These are phyloP conservation scores for Trichothecium sympodiale DNA, from an alignment of 2,329 filamentous ascomycete genomes.

Conservation along the genomic window DNA sequence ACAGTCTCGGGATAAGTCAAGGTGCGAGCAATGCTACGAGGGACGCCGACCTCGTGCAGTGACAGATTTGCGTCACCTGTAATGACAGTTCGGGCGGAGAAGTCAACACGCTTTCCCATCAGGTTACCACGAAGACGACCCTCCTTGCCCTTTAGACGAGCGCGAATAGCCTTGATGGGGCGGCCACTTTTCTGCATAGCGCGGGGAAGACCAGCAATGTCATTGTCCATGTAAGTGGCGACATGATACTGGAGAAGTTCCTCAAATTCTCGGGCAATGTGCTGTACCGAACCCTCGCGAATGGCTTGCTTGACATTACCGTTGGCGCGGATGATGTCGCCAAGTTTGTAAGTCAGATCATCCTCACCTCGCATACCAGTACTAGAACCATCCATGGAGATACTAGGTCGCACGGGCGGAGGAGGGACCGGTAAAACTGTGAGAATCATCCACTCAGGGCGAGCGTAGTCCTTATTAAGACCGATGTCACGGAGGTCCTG, in stretches of 20 bases:
- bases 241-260: conserved; percentile 92
- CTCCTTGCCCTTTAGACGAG: conserved; percentile 97
- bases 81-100: conserved; percentile 98
- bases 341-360: conserved; percentile 97
- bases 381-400: conserved; percentile 90
- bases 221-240: conserved; percentile 99
- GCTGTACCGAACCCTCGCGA: conserved; percentile 80
- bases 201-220: conserved; percentile 90
- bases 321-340: conserved; percentile 96
- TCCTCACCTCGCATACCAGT: conserved; percentile 93
- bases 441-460: conserved; percentile 96
- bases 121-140: conserved; percentile 94
- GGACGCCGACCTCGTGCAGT: conserved; percentile 93
- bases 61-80: conserved; percentile 96
- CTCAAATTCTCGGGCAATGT: conserved; percentile 87
- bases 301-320: conserved; percentile 87
- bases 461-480: conserved; percentile 86
- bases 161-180: conserved; percentile 92
- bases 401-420: conserved; percentile 89
- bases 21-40: conserved; percentile 81
- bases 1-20: conserved; percentile 96
- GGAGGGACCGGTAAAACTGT: conserved; percentile 92
- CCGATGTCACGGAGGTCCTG: conserved; percentile 79
- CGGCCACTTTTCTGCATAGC: conserved; percentile 94
- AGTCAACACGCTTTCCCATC: conserved; percentile 99